Conservation (phyloP, 139 green algal genomes). For the Yamagishiella unicocca region DNA sequence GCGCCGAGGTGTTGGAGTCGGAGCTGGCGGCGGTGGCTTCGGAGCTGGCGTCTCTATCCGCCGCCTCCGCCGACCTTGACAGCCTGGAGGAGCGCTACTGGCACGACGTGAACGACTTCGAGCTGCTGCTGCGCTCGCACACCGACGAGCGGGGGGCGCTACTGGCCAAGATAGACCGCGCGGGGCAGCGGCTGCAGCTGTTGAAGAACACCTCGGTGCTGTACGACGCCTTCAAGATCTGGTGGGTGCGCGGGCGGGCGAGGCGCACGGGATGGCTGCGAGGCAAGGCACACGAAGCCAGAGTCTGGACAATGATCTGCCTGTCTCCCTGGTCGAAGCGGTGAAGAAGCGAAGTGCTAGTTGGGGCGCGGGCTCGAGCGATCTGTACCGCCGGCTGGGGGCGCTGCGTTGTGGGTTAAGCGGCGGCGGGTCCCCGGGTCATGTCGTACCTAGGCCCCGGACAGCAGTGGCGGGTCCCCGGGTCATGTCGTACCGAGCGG, state of each 20-base stretch:
- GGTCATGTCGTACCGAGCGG: too few relatives aligned
- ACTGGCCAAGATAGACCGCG: slow-evolving; percentile 68
- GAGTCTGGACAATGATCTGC: too few relatives aligned
- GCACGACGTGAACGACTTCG: slow-evolving; percentile 89
- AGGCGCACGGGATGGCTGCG: background rate
- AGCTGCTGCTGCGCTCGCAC: slow-evolving; percentile 75
- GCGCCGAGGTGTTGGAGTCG: slow-evolving; percentile 45
- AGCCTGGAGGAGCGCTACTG: slow-evolving; percentile 84
- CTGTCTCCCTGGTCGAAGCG: too few relatives aligned
- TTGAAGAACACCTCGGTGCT: slow-evolving; percentile 87
- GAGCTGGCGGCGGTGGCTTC: slow-evolving; percentile 67
- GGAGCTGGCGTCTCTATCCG: slow-evolving; percentile 63
- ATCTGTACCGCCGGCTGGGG: too few relatives aligned
- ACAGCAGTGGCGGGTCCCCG: too few relatives aligned
- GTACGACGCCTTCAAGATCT: slow-evolving; percentile 92
- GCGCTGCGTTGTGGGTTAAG: too few relatives aligned
- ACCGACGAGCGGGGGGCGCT: slow-evolving; percentile 84
- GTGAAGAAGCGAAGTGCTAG: too few relatives aligned
- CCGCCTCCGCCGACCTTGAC: slow-evolving; percentile 63
- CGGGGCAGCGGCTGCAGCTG: slow-evolving; percentile 72
- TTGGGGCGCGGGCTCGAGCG: too few relatives aligned
- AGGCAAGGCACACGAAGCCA: too few relatives aligned
- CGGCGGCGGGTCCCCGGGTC: too few relatives aligned
- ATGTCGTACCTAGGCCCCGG: too few relatives aligned
- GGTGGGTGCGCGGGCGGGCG: background rate